These are phyloP conservation scores for Funneliformis mosseae DNA, from an alignment of 192 early-diverging fungal genomes.

Conservation along the genomic window DNA sequence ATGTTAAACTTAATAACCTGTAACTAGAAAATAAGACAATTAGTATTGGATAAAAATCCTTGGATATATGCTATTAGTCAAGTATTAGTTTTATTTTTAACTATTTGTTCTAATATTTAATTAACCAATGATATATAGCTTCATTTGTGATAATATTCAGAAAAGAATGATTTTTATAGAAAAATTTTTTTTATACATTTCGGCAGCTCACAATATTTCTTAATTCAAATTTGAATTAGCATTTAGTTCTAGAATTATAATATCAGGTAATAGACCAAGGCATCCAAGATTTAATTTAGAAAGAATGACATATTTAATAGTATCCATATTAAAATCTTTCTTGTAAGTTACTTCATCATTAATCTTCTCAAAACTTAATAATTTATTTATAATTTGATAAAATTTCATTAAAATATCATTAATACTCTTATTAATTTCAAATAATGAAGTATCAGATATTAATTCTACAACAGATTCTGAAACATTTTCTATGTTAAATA, in stretches of 20 bases:
- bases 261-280: not conserved
- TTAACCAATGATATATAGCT: not conserved
- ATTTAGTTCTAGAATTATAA: constrained; percentile 4
- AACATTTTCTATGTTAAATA: not conserved
- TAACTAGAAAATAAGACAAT: constrained; percentile 4
- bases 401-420: no score
- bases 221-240: not conserved
- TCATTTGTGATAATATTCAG: constrained; percentile 2
- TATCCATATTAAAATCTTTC: not conserved
- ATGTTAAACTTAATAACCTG: not conserved
- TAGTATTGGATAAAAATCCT: not conserved
- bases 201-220: not conserved
- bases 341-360: not conserved
- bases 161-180: not conserved
- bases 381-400: no score
- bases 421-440: not conserved
- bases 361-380: no score
- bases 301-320: not conserved
- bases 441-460: not conserved
- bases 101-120: not conserved
- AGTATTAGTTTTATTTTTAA: not conserved
- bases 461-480: not conserved
- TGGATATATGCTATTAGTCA: not conserved
- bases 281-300: not conserved
- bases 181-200: constrained; percentile 16